A percentile compares a stretch with the other conserved stretches of the same genome.
Evolutionary conservation across 225 moss, liverwort and hornwort genomes (phyloP).

Genomic region (Sphagnum contortum): DNA sequence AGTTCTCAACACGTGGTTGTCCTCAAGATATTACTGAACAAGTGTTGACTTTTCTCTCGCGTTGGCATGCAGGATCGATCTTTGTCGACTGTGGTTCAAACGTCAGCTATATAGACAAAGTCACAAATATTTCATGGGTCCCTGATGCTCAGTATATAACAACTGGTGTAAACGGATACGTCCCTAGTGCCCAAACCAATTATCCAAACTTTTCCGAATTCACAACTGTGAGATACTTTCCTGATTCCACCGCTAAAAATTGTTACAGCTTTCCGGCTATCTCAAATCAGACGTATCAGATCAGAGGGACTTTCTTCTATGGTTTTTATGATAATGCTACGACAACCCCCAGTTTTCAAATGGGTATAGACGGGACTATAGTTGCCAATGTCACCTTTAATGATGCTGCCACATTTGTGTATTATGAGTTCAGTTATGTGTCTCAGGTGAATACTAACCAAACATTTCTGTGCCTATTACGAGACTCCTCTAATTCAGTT

Average conservation of each 20-base stretch:
- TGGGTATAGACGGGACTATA: constrained; percentile 8
- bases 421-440: not conserved
- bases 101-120: too few species aligned
- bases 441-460: not conserved
- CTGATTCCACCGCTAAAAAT: constrained; percentile 4
- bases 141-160: constrained; percentile 5
- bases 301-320: constrained; percentile 8
- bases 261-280: constrained; percentile 11
- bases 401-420: not conserved
- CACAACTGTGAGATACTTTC: constrained; percentile 8
- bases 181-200: not conserved
- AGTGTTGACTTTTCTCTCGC: too few species aligned
- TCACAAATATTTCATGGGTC: constrained; percentile 5
- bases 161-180: constrained; percentile 1
- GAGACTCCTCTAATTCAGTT: not conserved
- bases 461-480: constrained; percentile 13
- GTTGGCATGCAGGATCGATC: too few species aligned
- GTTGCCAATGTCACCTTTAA: constrained; percentile 1
- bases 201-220: not conserved
- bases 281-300: constrained; percentile 1
- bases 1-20: too few species aligned
- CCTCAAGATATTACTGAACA: too few species aligned
- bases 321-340: not conserved
- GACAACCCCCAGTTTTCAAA: constrained; percentile 1
- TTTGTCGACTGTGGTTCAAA: too few species aligned